Conservation (phyloP, 805 yeast species). For the Saccharomyces eubayanus region DNA sequence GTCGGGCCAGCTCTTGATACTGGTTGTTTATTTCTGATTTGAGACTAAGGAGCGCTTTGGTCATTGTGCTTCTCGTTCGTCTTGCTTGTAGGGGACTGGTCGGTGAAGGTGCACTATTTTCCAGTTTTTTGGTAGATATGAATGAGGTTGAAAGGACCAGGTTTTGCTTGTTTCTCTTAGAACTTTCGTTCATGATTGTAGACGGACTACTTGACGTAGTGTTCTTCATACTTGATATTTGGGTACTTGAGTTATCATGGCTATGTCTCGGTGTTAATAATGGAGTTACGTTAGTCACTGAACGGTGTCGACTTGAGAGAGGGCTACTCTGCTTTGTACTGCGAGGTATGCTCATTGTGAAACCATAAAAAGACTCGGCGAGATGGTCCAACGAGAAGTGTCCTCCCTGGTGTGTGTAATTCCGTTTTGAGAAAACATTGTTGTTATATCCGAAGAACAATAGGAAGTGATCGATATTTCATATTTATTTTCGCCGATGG, state of each 20-base stretch:
- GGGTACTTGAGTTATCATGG: background rate
- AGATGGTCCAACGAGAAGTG: background rate
- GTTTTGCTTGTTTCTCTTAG: slow-evolving; percentile 19
- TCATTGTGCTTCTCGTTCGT: slow-evolving; percentile 18
- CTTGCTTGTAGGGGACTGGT: slow-evolving; percentile 23
- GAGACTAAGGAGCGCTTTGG: slow-evolving; percentile 14
- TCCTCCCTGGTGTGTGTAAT: background rate
- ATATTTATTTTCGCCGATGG: background rate
- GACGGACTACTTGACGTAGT: background rate
- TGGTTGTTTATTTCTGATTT: slow-evolving; percentile 19
- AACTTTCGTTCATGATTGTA: background rate
- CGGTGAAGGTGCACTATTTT: slow-evolving; percentile 21
- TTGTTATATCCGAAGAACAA: background rate
- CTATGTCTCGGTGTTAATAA: background rate
- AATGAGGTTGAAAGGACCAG: slow-evolving; percentile 30
- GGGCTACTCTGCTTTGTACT: background rate
- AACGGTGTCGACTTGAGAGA: background rate
- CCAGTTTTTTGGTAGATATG: slow-evolving; percentile 23
- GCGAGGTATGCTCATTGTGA: background rate
- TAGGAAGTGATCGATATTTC: background rate
- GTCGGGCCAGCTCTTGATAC: slow-evolving; percentile 16
- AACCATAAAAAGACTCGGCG: background rate
- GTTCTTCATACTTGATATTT: background rate
- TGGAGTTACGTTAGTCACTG: background rate
- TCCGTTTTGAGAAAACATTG: background rate